A percentile compares a stretch with the other conserved stretches of the same genome.
These are phyloP conservation scores for Gentiana macrophylla DNA, from an alignment of 257 asterid species.

Conservation along the genomic window DNA sequence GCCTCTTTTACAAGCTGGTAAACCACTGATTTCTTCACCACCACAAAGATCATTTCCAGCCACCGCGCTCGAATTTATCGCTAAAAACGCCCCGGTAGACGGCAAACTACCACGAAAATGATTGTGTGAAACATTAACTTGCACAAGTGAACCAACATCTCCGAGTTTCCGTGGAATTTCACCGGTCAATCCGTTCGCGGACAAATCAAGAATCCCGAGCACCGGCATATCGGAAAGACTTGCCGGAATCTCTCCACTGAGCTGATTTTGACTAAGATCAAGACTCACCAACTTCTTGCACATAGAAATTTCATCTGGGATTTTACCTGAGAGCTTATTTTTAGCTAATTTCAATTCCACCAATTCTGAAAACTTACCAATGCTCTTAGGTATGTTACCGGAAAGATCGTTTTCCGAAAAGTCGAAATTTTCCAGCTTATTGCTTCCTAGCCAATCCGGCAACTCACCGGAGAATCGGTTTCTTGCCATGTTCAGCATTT, in stretches of 20 bases:
- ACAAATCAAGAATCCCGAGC: conserved; percentile 71
- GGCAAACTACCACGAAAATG: conserved; percentile 61
- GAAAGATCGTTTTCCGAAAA: conserved; percentile 52
- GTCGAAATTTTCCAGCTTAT: conserved; percentile 52
- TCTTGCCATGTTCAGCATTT: conserved; percentile 58
- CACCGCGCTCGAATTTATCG: conserved; percentile 45
- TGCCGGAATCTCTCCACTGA: conserved; percentile 45
- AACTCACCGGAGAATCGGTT: conserved; percentile 41
- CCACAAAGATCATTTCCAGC: conserved; percentile 55
- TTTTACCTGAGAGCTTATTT: conserved; percentile 49
- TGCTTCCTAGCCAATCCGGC: conserved; percentile 48
- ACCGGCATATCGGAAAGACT: conserved; percentile 59
- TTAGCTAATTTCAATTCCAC: conserved; percentile 38
- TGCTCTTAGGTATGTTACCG: conserved; percentile 35
- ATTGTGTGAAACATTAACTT: conserved; percentile 60
- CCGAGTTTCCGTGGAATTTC: conserved; percentile 53
- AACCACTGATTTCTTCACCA: conserved; percentile 31
- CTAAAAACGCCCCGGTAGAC: conserved; percentile 58
- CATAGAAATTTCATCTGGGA: conserved; percentile 42
- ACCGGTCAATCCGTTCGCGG: conserved; percentile 49
- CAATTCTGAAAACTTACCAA: conserved; percentile 39
- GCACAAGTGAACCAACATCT: conserved; percentile 50
- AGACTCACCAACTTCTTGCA: conserved; percentile 66
- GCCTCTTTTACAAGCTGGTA: conserved; percentile 40
- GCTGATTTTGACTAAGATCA: conserved; percentile 54